Percentiles rank a stretch among this genome's conserved stretches.
Conservation (phyloP, 345 rosid species). For the Abelmoschus esculentus region DNA sequence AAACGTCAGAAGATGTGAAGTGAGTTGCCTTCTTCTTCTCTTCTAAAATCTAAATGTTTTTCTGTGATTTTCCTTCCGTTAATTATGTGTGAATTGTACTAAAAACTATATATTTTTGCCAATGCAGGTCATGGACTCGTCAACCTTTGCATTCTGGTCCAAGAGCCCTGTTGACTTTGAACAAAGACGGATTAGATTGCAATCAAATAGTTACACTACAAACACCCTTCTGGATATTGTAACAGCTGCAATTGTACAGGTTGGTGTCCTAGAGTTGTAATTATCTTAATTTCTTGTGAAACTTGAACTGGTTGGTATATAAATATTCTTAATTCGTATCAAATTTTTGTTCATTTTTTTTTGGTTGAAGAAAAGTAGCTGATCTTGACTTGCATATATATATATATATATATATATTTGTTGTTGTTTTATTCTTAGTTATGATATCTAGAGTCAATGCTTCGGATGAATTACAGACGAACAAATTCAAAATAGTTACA, state of each 20-base stretch:
- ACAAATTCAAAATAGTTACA: neutral
- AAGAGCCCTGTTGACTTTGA: slow-evolving; percentile 90
- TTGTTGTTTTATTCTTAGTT: neutral
- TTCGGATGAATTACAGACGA: neutral
- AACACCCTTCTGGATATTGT: slow-evolving; percentile 82
- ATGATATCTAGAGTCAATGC: neutral
- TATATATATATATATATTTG: too few relatives aligned
- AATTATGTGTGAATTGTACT: neutral
- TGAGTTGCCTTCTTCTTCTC: slow-evolving; percentile 26
- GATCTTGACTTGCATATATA: neutral
- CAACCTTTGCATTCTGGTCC: slow-evolving; percentile 92
- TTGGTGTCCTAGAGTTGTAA: slow-evolving; percentile 12
- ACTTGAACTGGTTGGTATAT: too few relatives aligned
- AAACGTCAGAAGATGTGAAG: slow-evolving; percentile 87
- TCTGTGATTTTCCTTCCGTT: neutral
- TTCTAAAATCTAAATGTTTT: neutral
- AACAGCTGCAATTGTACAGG: slow-evolving; percentile 99
- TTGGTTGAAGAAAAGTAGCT: neutral
- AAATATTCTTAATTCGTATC: neutral
- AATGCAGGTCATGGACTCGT: slow-evolving; percentile 58
- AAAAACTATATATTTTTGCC: neutral
- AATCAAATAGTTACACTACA: slow-evolving; percentile 83
- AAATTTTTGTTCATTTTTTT: neutral
- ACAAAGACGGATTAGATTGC: slow-evolving; percentile 85
- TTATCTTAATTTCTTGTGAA: neutral